phyloP scores from a whole-genome alignment of 1,284 basidiomycete species.

The Sporisorium iseilematis-ciliati region DNA sequence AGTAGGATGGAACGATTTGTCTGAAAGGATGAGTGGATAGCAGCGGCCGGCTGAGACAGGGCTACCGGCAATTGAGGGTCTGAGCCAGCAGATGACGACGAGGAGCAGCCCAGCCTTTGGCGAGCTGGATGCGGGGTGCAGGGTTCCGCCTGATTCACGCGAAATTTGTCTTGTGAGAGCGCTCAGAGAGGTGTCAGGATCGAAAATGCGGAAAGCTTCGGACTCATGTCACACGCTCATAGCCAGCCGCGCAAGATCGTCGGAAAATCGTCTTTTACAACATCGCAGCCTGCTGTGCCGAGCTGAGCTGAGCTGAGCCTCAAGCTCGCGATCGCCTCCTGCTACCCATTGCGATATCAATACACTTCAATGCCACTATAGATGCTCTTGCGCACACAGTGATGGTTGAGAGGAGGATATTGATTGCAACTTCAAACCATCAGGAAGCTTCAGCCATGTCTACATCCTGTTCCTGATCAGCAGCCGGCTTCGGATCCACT shows the following conservation, averaged over 20 bases:
- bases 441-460: conserved; percentile 34
- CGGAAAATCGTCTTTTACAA: neutral
- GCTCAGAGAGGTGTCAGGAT: neutral
- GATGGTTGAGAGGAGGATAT: neutral
- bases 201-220: conserved; percentile 18
- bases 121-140: conserved; percentile 30
- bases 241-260: neutral
- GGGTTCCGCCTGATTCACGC: conserved; percentile 4
- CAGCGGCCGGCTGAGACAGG: too few species aligned
- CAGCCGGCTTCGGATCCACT: conserved; percentile 10
- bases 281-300: neutral
- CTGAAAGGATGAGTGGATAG: neutral
- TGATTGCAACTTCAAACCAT: neutral
- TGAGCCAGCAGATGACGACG: conserved; percentile 12
- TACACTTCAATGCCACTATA: too few species aligned
- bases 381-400: neutral
- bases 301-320: neutral
- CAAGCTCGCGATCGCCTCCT: too few species aligned
- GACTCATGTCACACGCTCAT: neutral
- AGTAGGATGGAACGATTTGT: conserved; percentile 8
- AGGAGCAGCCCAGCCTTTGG: conserved; percentile 9
- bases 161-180: conserved; percentile 42
- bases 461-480: conserved; percentile 18
- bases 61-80: conserved; percentile 13
- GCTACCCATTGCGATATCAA: too few species aligned